Evolutionary conservation across 768 basidiomycete genomes (phyloP), one percentile per base, ranked within the genome.

Genomic region (Crepidotus variabilis): DNA sequence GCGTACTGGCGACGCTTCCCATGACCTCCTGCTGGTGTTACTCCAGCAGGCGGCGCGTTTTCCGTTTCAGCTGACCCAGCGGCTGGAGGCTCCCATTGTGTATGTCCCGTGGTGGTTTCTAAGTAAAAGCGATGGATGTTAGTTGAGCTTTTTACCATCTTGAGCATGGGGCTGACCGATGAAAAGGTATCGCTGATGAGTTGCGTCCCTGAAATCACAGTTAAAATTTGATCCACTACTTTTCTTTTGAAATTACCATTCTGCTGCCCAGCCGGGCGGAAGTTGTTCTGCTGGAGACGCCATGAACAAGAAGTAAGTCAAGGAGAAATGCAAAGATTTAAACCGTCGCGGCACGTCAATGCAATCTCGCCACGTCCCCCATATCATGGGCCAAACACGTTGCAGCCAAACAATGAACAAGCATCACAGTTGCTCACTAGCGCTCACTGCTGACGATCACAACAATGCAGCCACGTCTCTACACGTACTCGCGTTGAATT

Each of bases 1-100:
- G 95, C 95, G 69, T 98, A 98, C 71, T 96, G 94, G 47, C 95
- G 87, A 62, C 92, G 88, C 72, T 92, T 89, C 52, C 75, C 54
- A 60, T 81, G 77, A 24, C 79, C 70, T 14, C 76, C 73, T 22
- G 82, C 76, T n/a, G 81, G 77, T 28, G 82, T 77, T 20, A 74
- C 71, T 2, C 79, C 75, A 13, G 74, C 73, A 18, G 75, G 66
- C 4, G 75, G 72, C 8, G 72, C 71, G 16, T 78, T 71, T 47
- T 81, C 75, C 53, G 71, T 56, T 23, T 48, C 63, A 11, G 71
- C 67, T 2, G 77, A 57, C 21, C 50, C 63, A 11, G 71, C 67
- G 2, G 78, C 71, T 2, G 92, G 93, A 33, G 80, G 79, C 53
- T 97, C 95, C 95, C 95, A 97, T 67, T 97, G 94, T 2, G 88